phyloP scores from a whole-genome alignment of 179 eudicot genomes.

The Gypsophila paniculata region DNA sequence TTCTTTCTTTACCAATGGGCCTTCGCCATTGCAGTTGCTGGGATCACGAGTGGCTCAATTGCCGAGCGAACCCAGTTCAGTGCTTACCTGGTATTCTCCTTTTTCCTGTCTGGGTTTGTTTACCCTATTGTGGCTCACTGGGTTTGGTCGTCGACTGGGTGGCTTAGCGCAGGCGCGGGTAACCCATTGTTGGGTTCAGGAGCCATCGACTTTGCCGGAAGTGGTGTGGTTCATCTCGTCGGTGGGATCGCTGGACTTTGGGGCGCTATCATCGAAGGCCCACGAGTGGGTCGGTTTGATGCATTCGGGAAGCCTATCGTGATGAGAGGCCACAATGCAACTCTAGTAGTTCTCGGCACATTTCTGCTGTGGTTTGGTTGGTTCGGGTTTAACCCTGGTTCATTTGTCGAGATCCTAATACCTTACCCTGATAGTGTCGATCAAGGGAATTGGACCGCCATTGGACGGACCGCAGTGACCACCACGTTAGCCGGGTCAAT shows the following conservation, averaged over 20 bases:
- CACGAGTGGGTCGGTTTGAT: conserved; percentile 70
- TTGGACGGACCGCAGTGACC: conserved; percentile 66
- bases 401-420: conserved; percentile 24
- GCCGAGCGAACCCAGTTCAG: conserved; percentile 78
- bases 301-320: conserved; percentile 36
- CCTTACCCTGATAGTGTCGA: conserved; percentile 22
- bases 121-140: conserved; percentile 34
- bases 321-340: conserved; percentile 32
- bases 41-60: conserved; percentile 80
- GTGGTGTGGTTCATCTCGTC: conserved; percentile 73
- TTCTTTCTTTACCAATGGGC: conserved; percentile 86
- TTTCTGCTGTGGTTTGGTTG: conserved; percentile 33
- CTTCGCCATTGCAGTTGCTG: conserved; percentile 75
- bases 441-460: conserved; percentile 50
- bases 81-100: conserved; percentile 63
- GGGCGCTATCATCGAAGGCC: conserved; percentile 64
- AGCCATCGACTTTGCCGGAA: conserved; percentile 74
- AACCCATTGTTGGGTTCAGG: conserved; percentile 53
- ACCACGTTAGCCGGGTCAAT: conserved; percentile 65
- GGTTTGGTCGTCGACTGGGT: conserved; percentile 32
- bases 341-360: conserved; percentile 30
- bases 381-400: conserved; percentile 35
- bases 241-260: conserved; percentile 70
- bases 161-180: conserved; percentile 22
- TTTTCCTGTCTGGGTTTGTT: conserved; percentile 55